Evolutionary conservation across 495 filamentous ascomycete species (phyloP).

Genomic region (Rhizodiscina lignyota): DNA sequence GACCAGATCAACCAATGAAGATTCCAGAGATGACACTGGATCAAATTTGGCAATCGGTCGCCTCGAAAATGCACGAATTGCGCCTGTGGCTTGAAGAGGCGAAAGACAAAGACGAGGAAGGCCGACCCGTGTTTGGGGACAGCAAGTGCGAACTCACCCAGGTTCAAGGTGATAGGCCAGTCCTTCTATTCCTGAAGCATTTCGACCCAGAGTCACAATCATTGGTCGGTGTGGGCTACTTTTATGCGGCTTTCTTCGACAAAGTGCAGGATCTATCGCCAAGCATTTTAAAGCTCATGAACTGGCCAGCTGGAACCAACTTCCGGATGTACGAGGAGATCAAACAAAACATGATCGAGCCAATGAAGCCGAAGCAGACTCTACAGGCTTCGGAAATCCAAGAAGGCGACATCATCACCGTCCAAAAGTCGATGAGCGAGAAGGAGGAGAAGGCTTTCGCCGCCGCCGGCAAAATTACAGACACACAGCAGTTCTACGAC

Average conservation of each 20-base stretch:
- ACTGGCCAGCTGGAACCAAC: conserved; percentile 50
- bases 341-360: conserved; percentile 92
- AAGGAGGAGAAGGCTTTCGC: conserved; percentile 29
- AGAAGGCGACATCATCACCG: conserved; percentile 93
- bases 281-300: conserved; percentile 66
- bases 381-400: conserved; percentile 86
- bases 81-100: conserved; percentile 70
- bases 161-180: conserved; percentile 28
- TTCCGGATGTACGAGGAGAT: conserved; percentile 81
- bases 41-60: conserved; percentile 52
- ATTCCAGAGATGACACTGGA: conserved; percentile 69
- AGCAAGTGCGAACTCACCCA: conserved; percentile 26
- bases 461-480: conserved; percentile 6
- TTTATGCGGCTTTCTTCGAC: conserved; percentile 74
- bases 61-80: conserved; percentile 55
- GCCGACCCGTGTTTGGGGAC: conserved; percentile 51
- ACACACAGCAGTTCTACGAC: conserved; percentile 53
- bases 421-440: conserved; percentile 53
- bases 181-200: conserved; percentile 83
- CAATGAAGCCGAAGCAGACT: conserved; percentile 77
- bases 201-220: conserved; percentile 67
- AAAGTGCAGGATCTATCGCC: conserved; percentile 77
- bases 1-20: conserved; percentile 71
- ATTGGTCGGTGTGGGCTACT: conserved; percentile 56
- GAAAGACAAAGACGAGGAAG: conserved; percentile 46